A percentile compares a stretch with the other conserved stretches of the same genome.
Conservation (phyloP, 192 early-diverging fungal species). For the Gaertneriomyces sp. region DNA sequence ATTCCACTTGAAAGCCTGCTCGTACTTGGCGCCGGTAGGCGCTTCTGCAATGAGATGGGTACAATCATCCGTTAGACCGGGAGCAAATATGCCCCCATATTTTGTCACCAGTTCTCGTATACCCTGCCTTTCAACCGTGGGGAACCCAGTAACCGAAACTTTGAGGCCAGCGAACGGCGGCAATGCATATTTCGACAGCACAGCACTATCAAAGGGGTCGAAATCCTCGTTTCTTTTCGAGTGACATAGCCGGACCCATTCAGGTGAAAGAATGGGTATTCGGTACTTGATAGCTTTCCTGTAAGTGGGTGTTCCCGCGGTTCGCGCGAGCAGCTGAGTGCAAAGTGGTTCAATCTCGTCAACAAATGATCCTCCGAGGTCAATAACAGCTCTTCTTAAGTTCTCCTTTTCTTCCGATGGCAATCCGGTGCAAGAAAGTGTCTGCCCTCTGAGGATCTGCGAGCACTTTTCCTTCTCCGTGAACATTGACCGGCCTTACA, state of each 20-base stretch:
- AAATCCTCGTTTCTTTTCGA: background rate
- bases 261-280: constrained; percentile 23
- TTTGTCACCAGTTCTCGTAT: constrained; percentile 1
- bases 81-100: constrained; percentile 22
- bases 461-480: too few species aligned
- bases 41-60: constrained; percentile 31
- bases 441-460: too few species aligned
- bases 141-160: constrained; percentile 11
- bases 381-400: too few species aligned
- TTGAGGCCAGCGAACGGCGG: constrained; percentile 7
- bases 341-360: too few species aligned
- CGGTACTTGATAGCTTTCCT: too few species aligned
- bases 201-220: constrained; percentile 7
- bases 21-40: constrained; percentile 29
- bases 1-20: constrained; percentile 26
- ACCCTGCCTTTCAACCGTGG: background rate
- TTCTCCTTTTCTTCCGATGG: too few species aligned
- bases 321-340: too few species aligned
- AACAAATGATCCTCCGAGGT: too few species aligned
- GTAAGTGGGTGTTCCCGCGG: too few species aligned
- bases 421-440: too few species aligned
- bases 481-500: too few species aligned
- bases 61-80: constrained; percentile 21
- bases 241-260: constrained; percentile 18
- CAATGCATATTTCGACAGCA: background rate